Percentiles rank a stretch among this genome's conserved stretches.
Conservation (phyloP, 2,329 filamentous ascomycete species). For the Aspergillaceae sp. region DNA sequence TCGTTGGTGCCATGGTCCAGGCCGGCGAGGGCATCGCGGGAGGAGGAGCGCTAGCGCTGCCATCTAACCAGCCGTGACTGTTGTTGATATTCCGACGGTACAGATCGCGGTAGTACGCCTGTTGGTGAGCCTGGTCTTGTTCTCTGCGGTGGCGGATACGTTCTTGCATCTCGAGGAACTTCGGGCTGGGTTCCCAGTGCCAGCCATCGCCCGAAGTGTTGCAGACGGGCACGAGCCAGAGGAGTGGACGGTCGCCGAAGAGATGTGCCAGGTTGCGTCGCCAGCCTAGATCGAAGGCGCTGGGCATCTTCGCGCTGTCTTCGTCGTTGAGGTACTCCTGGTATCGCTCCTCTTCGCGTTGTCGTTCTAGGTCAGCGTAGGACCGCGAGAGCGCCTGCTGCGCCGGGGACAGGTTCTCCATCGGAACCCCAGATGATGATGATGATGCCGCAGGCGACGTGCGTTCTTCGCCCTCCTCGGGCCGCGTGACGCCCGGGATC, state of each 20-base stretch:
- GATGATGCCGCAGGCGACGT: slow-evolving; percentile 28
- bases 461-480: slow-evolving; percentile 67
- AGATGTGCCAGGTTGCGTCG: slow-evolving; percentile 70
- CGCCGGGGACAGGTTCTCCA: slow-evolving; percentile 34
- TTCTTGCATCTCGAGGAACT: slow-evolving; percentile 60
- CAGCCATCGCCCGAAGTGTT: slow-evolving; percentile 90
- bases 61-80: slow-evolving; percentile 18
- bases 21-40: no score
- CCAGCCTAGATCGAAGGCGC: slow-evolving; percentile 87
- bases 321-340: slow-evolving; percentile 80
- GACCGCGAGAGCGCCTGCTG: slow-evolving; percentile 37
- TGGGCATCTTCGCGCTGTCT: slow-evolving; percentile 78
- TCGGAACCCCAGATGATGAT: slow-evolving; percentile 2
- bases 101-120: slow-evolving; percentile 27
- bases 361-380: slow-evolving; percentile 51
- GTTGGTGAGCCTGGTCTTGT: slow-evolving; percentile 20
- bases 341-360: slow-evolving; percentile 60
- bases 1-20: not conserved
- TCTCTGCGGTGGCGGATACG: slow-evolving; percentile 22
- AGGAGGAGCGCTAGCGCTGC: not conserved
- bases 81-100: slow-evolving; percentile 29
- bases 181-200: slow-evolving; percentile 78
- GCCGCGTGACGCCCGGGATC: slow-evolving; percentile 67
- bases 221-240: slow-evolving; percentile 74
- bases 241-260: slow-evolving; percentile 61